phyloP scores from a whole-genome alignment of 2,329 filamentous ascomycete genomes.

The Fusarium metavorans region DNA sequence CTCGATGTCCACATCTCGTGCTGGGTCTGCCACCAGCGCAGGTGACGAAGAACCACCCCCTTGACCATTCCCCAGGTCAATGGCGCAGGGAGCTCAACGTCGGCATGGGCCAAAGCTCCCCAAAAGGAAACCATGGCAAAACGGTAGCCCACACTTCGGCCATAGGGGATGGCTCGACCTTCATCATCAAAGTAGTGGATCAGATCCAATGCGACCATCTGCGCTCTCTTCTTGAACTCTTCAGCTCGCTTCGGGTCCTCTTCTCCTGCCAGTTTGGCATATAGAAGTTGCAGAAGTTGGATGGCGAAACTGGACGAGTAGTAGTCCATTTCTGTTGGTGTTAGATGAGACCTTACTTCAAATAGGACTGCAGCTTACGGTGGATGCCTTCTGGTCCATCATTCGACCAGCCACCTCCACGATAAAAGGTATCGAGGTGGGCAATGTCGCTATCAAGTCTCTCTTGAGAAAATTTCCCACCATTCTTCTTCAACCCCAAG shows the following conservation, averaged over 20 bases:
- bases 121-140: constrained; percentile 90
- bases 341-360: constrained; percentile 7
- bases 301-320: constrained; percentile 88
- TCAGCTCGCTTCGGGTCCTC: constrained; percentile 74
- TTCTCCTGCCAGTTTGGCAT: constrained; percentile 76
- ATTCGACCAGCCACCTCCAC: constrained; percentile 86
- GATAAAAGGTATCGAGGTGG: constrained; percentile 83
- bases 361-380: constrained; percentile 54
- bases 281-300: constrained; percentile 82
- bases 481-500: constrained; percentile 80
- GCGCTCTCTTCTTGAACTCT: constrained; percentile 77
- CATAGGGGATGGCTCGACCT: constrained; percentile 80
- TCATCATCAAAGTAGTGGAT: constrained; percentile 81
- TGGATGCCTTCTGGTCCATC: constrained; percentile 83
- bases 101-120: constrained; percentile 81
- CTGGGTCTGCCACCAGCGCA: constrained; percentile 85
- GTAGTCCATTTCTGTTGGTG: constrained; percentile 78
- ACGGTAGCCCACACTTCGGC: constrained; percentile 82
- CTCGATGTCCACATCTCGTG: constrained; percentile 79
- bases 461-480: constrained; percentile 76
- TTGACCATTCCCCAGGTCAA: constrained; percentile 85
- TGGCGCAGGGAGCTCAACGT: constrained; percentile 77
- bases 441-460: constrained; percentile 80
- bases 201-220: constrained; percentile 76
- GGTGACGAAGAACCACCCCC: constrained; percentile 78